phyloP scores from a whole-genome alignment of 2,329 filamentous ascomycete genomes.

The Ophiocordyceps camponoti-saundersi region DNA sequence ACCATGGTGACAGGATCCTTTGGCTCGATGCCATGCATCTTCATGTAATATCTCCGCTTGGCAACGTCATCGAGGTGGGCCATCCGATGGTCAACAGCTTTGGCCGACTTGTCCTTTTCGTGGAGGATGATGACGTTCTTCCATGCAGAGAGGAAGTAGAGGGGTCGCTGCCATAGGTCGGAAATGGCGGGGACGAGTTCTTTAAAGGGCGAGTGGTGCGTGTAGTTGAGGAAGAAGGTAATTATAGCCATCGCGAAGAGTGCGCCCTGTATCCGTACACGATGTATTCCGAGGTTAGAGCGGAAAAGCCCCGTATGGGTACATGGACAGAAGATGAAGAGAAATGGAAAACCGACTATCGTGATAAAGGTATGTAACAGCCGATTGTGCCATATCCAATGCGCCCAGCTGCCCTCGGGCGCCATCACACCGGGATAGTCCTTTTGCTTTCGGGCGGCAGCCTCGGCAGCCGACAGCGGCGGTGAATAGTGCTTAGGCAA shows the following conservation, averaged over 20 bases:
- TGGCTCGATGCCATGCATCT: conserved; percentile 66
- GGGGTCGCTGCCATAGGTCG: conserved; percentile 52
- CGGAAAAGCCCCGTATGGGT: neutral
- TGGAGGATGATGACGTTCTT: conserved; percentile 62
- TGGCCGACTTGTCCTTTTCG: conserved; percentile 49
- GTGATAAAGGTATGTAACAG: conserved; percentile 69
- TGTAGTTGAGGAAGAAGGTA: conserved; percentile 67
- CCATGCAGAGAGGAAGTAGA: conserved; percentile 47
- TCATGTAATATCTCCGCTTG: conserved; percentile 72
- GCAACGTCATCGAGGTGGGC: conserved; percentile 68
- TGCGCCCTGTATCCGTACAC: conserved; percentile 32
- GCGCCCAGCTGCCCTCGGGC: conserved; percentile 61
- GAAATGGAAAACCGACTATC: conserved; percentile 39
- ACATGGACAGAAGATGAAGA: neutral
- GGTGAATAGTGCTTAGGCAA: conserved; percentile 60
- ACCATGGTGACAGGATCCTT: conserved; percentile 34
- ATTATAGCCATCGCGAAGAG: conserved; percentile 51
- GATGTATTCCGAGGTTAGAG: neutral
- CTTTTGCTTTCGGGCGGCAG: conserved; percentile 45
- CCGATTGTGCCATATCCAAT: conserved; percentile 69
- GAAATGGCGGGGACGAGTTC: conserved; percentile 60
- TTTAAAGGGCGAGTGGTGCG: conserved; percentile 58
- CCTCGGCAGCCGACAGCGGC: conserved; percentile 46
- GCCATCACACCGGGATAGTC: conserved; percentile 85
- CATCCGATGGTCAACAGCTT: conserved; percentile 55